Evolutionary conservation across 805 yeast species (phyloP).

Genomic region (Lipomyces yamanashiensis): DNA sequence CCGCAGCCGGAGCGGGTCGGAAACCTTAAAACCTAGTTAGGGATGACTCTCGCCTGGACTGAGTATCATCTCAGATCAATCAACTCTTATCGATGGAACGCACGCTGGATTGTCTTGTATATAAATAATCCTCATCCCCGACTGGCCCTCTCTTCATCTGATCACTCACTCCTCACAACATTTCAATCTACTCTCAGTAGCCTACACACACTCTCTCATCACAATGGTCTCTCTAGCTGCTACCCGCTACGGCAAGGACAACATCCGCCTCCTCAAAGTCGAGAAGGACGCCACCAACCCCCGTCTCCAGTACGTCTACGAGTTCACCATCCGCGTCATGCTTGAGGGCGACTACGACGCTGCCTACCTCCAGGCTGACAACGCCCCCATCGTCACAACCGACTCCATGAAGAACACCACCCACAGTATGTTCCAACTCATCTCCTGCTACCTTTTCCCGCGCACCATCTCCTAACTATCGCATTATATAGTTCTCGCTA

Average conservation of each 20-base stretch:
- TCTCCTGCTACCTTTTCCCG: not conserved
- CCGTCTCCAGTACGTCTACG: slow-evolving; percentile 74
- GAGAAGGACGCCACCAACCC: slow-evolving; percentile 77
- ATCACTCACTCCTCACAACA: not conserved
- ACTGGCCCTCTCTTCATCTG: not conserved
- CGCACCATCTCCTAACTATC: not conserved
- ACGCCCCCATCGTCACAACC: slow-evolving; percentile 87
- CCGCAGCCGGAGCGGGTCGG: slow-evolving; percentile 12
- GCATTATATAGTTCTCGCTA: slow-evolving; percentile 62
- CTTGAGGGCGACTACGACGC: slow-evolving; percentile 78
- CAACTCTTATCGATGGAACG: not conserved
- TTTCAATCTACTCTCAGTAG: not conserved
- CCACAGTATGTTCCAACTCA: slow-evolving; percentile 14
- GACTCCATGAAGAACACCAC: slow-evolving; percentile 38
- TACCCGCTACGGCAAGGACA: slow-evolving; percentile 88
- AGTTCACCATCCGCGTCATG: slow-evolving; percentile 77
- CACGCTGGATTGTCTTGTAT: too few species aligned
- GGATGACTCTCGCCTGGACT: too few species aligned
- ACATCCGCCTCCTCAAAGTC: slow-evolving; percentile 90
- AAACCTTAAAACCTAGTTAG: too few species aligned
- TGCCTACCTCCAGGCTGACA: slow-evolving; percentile 87
- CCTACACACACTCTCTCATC: not conserved
- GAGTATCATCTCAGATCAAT: too few species aligned
- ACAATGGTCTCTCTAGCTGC: slow-evolving; percentile 35
- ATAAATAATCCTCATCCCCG: not conserved